Evolutionary conservation across 352 stramenopile species (phyloP).

Genomic region (Phytopythium aichiense): DNA sequence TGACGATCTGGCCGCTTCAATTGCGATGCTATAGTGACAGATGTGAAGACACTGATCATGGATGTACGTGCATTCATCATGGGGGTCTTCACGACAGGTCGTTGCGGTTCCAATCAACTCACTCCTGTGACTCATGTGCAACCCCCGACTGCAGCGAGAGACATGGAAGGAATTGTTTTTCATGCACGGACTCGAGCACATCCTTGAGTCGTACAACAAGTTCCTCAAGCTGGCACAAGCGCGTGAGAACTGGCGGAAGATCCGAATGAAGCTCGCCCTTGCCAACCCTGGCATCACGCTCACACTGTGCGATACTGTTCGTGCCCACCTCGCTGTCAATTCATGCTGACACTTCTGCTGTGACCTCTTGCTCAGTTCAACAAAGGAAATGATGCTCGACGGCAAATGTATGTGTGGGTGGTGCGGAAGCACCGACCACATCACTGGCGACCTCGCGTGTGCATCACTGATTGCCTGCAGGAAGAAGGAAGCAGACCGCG

Average conservation of each 20-base stretch:
- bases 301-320: slow-evolving; percentile 42
- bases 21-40: slow-evolving; percentile 34
- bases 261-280: slow-evolving; percentile 64
- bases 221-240: slow-evolving; percentile 59
- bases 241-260: slow-evolving; percentile 74
- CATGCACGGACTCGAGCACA: slow-evolving; percentile 67
- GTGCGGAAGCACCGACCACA: slow-evolving; percentile 72
- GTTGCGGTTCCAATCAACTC: neutral
- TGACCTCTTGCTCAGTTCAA: slow-evolving; percentile 33
- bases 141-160: slow-evolving; percentile 36
- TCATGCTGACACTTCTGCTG: neutral
- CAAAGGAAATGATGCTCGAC: slow-evolving; percentile 82
- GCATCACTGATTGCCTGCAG: slow-evolving; percentile 38
- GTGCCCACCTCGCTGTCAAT: neutral
- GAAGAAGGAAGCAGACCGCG: slow-evolving; percentile 53
- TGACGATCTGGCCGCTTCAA: slow-evolving; percentile 4
- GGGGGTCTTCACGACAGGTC: neutral
- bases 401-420: slow-evolving; percentile 78
- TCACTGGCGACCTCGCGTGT: slow-evolving; percentile 52
- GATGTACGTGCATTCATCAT: slow-evolving; percentile 39
- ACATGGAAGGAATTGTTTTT: slow-evolving; percentile 80
- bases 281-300: slow-evolving; percentile 64
- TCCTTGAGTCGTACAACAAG: slow-evolving; percentile 46
- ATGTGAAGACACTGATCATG: slow-evolving; percentile 79
- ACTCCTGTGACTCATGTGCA: neutral